A percentile compares a stretch with the other conserved stretches of the same genome.
Evolutionary conservation across 441 rosid genomes (phyloP).

Genomic region (Pelargonium exstipulatum): DNA sequence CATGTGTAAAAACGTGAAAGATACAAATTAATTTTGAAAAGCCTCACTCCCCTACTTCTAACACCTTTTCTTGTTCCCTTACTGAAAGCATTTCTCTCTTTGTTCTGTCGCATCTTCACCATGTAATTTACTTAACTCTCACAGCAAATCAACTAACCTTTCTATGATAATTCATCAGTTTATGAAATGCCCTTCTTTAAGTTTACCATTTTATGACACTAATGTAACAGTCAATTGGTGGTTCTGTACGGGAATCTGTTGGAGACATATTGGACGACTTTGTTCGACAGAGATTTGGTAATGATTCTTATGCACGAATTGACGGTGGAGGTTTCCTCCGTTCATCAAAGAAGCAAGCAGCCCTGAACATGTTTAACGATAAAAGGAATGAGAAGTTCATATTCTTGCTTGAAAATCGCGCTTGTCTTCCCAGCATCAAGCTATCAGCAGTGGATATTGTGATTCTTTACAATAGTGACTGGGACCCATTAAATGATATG

Average conservation of each 20-base stretch:
- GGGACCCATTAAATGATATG: slow-evolving; percentile 67
- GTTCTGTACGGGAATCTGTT: slow-evolving; percentile 44
- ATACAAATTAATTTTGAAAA: neutral
- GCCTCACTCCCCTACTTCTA: neutral
- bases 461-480: slow-evolving; percentile 71
- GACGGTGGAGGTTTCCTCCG: slow-evolving; percentile 35
- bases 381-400: slow-evolving; percentile 59
- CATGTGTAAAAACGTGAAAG: neutral
- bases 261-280: slow-evolving; percentile 90
- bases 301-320: slow-evolving; percentile 66
- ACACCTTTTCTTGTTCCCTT: neutral
- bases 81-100: neutral
- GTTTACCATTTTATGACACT: neutral
- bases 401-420: slow-evolving; percentile 76
- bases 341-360: slow-evolving; percentile 47
- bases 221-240: slow-evolving; percentile 48
- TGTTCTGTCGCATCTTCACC: neutral
- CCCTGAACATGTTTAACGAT: slow-evolving; percentile 57
- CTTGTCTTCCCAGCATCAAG: slow-evolving; percentile 66
- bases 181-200: neutral
- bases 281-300: slow-evolving; percentile 70
- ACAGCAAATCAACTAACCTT: neutral
- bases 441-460: slow-evolving; percentile 63
- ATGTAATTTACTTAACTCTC: neutral
- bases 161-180: neutral